Conservation (phyloP, 306 rosid species). For the Cyamopsis tetragonoloba region DNA sequence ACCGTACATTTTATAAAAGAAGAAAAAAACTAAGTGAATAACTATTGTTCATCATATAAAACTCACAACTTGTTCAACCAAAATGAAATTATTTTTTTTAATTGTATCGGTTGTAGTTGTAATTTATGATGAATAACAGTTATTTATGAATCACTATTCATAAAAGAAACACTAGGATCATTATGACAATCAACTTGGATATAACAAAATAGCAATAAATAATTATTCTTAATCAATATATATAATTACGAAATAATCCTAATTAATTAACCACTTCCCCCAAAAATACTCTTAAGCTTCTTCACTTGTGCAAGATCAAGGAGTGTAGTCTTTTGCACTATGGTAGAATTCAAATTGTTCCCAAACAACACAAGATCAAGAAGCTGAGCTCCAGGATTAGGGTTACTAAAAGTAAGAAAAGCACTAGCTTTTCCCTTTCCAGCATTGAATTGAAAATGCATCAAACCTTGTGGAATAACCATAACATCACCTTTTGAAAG, state of each 20-base stretch:
- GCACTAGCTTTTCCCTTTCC: slow-evolving; percentile 37
- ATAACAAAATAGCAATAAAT: not conserved
- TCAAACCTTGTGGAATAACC: slow-evolving; percentile 60
- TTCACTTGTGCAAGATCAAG: slow-evolving; percentile 54
- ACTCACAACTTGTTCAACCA: too few species aligned
- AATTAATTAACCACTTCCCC: slow-evolving; percentile 41
- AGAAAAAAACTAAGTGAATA: too few species aligned
- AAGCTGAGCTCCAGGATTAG: slow-evolving; percentile 59
- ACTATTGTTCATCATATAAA: too few species aligned
- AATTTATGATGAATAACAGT: too few species aligned
- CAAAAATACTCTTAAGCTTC: slow-evolving; percentile 70
- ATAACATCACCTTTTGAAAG: slow-evolving; percentile 44
- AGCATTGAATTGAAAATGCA: slow-evolving; percentile 59
- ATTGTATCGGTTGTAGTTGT: too few species aligned
- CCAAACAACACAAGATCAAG: slow-evolving; percentile 56
- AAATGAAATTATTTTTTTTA: too few species aligned
- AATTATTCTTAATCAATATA: too few species aligned
- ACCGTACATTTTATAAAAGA: too few species aligned
- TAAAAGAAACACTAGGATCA: too few species aligned
- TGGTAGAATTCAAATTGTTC: slow-evolving; percentile 36
- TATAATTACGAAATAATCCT: too few species aligned
- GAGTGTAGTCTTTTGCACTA: slow-evolving; percentile 40
- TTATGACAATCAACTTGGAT: too few species aligned
- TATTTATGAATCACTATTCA: too few species aligned
- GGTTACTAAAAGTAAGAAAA: slow-evolving; percentile 38